phyloP scores from a whole-genome alignment of 2,329 filamentous ascomycete genomes.

The Paecilomyces fulvus region DNA sequence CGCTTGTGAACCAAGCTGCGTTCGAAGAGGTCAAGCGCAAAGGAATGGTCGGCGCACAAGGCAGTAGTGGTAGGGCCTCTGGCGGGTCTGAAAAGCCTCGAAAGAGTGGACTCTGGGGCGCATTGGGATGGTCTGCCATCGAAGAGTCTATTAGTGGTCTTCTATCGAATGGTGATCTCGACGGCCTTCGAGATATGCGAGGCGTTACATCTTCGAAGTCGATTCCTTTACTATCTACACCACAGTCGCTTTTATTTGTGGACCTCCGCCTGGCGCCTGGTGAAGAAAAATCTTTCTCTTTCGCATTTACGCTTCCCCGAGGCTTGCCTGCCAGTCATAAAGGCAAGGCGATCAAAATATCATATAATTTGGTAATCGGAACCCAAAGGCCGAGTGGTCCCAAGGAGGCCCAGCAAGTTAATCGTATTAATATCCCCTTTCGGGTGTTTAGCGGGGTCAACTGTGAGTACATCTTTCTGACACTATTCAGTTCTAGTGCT shows the following conservation, averaged over 20 bases:
- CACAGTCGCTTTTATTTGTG: conserved; percentile 92
- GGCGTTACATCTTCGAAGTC: conserved; percentile 76
- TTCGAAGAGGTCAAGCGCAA: conserved; percentile 97
- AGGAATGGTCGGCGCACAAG: conserved; percentile 76
- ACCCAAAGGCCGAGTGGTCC: conserved; percentile 75
- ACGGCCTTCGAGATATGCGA: conserved; percentile 92
- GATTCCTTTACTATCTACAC: conserved; percentile 85
- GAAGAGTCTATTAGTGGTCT: conserved; percentile 82
- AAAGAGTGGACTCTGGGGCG: conserved; percentile 70
- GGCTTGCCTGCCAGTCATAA: conserved; percentile 86
- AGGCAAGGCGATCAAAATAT: conserved; percentile 88
- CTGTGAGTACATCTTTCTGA: conserved; percentile 32
- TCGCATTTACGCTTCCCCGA: conserved; percentile 74
- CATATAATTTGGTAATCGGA: conserved; percentile 82
- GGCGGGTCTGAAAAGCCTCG: conserved; percentile 47
- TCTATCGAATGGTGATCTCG: conserved; percentile 77
- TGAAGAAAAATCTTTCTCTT: conserved; percentile 80
- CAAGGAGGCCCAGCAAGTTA: conserved; percentile 70
- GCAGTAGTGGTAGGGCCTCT: conserved; percentile 65
- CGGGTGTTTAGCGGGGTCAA: conserved; percentile 90
- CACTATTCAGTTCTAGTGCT: conserved; percentile 7
- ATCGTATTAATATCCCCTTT: conserved; percentile 87
- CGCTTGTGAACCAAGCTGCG: conserved; percentile 75
- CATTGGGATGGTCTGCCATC: conserved; percentile 80
- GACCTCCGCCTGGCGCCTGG: conserved; percentile 80